phyloP scores from a whole-genome alignment of 495 filamentous ascomycete species.

The Xylaria castorea region DNA sequence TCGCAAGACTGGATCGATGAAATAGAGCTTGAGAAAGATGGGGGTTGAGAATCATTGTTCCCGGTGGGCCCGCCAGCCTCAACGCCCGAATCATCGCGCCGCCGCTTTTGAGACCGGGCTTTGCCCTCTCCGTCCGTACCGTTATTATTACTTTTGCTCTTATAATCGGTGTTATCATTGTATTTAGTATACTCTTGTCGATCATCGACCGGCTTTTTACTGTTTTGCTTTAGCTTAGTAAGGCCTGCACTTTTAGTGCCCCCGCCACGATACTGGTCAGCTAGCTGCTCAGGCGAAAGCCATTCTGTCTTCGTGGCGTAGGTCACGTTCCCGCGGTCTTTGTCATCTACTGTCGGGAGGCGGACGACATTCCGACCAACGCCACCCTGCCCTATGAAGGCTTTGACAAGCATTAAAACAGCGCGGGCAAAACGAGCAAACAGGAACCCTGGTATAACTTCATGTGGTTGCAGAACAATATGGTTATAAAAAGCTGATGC shows the following conservation, averaged over 20 bases:
- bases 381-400: not conserved
- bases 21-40: no score
- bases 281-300: slow-evolving; percentile 15
- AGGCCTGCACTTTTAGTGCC: not conserved
- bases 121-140: not conserved
- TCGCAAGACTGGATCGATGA: no score
- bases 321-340: not conserved
- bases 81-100: no score
- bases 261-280: not conserved
- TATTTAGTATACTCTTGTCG: not conserved
- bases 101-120: not conserved
- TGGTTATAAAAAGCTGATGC: no score
- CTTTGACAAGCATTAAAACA: slow-evolving; percentile 1
- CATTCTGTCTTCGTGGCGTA: slow-evolving; percentile 5
- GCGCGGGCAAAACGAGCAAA: slow-evolving; percentile 14
- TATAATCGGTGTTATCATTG: slow-evolving; percentile 4
- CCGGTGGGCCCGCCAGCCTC: no score
- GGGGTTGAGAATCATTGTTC: no score
- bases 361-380: not conserved
- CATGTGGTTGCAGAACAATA: no score
- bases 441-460: no score
- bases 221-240: no score
- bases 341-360: no score
- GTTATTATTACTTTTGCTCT: not conserved
- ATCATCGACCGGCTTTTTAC: no score